These are phyloP conservation scores for Ogataea parapolymorpha DNA, from an alignment of 805 yeast species.

Conservation along the genomic window DNA sequence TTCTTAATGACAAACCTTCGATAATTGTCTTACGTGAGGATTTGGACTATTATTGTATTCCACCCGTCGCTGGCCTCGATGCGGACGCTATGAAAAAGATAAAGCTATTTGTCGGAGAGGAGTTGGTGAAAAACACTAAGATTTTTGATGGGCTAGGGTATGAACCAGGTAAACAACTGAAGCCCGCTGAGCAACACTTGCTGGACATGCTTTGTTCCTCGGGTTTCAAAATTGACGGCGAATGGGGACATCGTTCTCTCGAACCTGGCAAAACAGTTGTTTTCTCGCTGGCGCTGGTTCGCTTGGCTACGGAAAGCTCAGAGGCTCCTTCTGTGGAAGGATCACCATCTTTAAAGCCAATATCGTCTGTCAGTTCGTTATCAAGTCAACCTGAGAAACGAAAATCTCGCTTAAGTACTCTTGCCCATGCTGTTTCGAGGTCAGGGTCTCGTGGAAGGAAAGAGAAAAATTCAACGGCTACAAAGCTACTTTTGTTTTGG, in stretches of 20 bases:
- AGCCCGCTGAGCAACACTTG: constrained; percentile 92
- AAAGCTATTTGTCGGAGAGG: constrained; percentile 71
- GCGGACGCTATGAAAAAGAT: constrained; percentile 61
- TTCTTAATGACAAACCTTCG: constrained; percentile 78
- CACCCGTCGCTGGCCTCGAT: constrained; percentile 57
- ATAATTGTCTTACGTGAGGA: constrained; percentile 92
- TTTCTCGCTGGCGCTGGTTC: constrained; percentile 73
- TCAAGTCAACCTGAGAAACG: constrained; percentile 32
- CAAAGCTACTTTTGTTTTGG: constrained; percentile 86
- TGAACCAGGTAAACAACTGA: constrained; percentile 50
- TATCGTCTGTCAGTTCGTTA: constrained; percentile 21
- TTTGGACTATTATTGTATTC: constrained; percentile 87
- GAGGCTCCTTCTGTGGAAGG: constrained; percentile 14
- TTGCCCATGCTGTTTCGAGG: constrained; percentile 57
- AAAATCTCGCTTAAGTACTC: constrained; percentile 55
- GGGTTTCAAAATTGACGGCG: constrained; percentile 64
- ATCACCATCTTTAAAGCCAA: constrained; percentile 34
- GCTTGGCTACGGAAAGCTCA: constrained; percentile 37
- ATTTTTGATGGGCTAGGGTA: constrained; percentile 83
- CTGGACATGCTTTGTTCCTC: constrained; percentile 92
- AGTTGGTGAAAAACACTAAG: constrained; percentile 50
- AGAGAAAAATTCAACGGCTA: constrained; percentile 36
- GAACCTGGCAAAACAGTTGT: constrained; percentile 89
- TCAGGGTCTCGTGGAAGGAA: constrained; percentile 35
- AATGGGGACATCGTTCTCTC: constrained; percentile 87